Evolutionary conservation across 495 filamentous ascomycete genomes (phyloP).

Genomic region (Aspergillus kassunensis): DNA sequence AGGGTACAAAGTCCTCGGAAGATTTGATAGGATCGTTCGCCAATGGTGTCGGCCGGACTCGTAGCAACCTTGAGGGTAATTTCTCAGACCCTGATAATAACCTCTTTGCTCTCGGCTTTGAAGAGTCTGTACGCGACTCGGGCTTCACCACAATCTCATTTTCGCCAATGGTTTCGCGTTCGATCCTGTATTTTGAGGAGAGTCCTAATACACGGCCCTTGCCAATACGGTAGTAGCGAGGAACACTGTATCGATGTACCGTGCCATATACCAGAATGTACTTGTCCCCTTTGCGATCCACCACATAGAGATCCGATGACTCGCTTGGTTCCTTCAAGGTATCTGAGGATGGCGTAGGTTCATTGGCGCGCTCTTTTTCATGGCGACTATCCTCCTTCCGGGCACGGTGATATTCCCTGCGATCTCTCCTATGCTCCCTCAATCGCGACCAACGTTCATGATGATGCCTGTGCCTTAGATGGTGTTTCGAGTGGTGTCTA

Average conservation of each 20-base stretch:
- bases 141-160: slow-evolving; percentile 43
- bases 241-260: slow-evolving; percentile 57
- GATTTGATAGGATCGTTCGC: slow-evolving; percentile 23
- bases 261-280: slow-evolving; percentile 59
- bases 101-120: slow-evolving; percentile 22
- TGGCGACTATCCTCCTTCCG: slow-evolving; percentile 1
- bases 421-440: slow-evolving; percentile 21
- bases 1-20: slow-evolving; percentile 42
- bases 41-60: slow-evolving; percentile 19
- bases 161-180: slow-evolving; percentile 44
- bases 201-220: slow-evolving; percentile 57
- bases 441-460: slow-evolving; percentile 23
- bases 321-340: slow-evolving; percentile 18
- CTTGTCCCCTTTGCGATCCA: slow-evolving; percentile 59
- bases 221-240: slow-evolving; percentile 56
- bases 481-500: slow-evolving; percentile 24
- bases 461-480: slow-evolving; percentile 22
- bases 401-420: slow-evolving; percentile 11
- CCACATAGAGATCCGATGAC: slow-evolving; percentile 29
- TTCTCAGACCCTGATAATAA: slow-evolving; percentile 19
- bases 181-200: slow-evolving; percentile 44
- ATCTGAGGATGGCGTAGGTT: slow-evolving; percentile 3
- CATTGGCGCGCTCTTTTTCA: slow-evolving; percentile 1
- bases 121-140: slow-evolving; percentile 22
- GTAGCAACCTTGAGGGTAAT: slow-evolving; percentile 18